Evolutionary conservation across 768 basidiomycete genomes (phyloP).

Genomic region (Rubroboletus satanas): DNA sequence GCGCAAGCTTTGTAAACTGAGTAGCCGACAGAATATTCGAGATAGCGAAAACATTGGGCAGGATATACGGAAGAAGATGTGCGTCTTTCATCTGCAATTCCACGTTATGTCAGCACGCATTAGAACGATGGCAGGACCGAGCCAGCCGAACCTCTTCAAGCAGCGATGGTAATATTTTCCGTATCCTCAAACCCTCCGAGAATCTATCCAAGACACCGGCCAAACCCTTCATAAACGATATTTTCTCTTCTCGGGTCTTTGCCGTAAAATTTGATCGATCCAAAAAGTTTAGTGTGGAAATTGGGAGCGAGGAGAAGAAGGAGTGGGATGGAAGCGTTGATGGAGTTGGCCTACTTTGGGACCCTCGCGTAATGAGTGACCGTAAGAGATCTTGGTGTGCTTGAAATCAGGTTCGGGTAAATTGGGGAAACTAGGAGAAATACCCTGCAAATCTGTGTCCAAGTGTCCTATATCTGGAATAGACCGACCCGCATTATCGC

Average conservation of each 20-base stretch:
- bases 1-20: slow-evolving; percentile 77
- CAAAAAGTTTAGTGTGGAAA: slow-evolving; percentile 93
- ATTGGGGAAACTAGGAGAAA: slow-evolving; percentile 1
- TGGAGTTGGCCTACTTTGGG: slow-evolving; percentile 70
- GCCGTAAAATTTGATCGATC: slow-evolving; percentile 94
- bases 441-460: slow-evolving; percentile 74
- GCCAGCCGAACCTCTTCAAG: slow-evolving; percentile 76
- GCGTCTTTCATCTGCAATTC: slow-evolving; percentile 82
- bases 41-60: slow-evolving; percentile 94
- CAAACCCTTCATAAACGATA: slow-evolving; percentile 92
- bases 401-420: slow-evolving; percentile 7
- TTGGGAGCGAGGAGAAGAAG: slow-evolving; percentile 94
- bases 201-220: slow-evolving; percentile 77
- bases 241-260: slow-evolving; percentile 92
- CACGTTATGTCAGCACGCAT: slow-evolving; percentile 5
- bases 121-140: background rate
- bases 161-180: slow-evolving; percentile 89
- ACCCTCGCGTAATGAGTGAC: slow-evolving; percentile 76
- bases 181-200: slow-evolving; percentile 77
- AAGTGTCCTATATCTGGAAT: slow-evolving; percentile 59
- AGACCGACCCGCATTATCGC: slow-evolving; percentile 65
- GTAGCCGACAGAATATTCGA: slow-evolving; percentile 67
- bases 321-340: slow-evolving; percentile 75
- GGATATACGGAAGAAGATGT: slow-evolving; percentile 87
- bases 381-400: slow-evolving; percentile 61